These are phyloP conservation scores for Cutaneotrichosporon cutaneum DNA, from an alignment of 1,284 basidiomycete species.

Conservation along the genomic window DNA sequence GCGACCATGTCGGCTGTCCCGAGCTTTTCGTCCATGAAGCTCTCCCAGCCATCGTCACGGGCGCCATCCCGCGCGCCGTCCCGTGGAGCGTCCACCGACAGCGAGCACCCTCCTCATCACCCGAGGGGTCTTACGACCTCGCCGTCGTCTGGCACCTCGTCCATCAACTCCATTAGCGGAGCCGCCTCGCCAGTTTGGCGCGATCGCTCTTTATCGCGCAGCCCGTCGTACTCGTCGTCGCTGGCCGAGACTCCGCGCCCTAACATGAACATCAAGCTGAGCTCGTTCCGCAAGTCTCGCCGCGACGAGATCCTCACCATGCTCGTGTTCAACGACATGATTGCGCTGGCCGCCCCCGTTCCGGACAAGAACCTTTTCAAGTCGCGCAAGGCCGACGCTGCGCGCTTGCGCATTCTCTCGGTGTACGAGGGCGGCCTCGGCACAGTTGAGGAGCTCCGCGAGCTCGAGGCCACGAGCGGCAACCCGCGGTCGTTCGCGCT, in stretches of 20 bases:
- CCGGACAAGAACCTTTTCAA: slow-evolving; percentile 33
- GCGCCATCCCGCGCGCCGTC: background rate
- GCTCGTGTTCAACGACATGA: slow-evolving; percentile 69
- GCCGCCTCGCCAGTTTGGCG: slow-evolving; percentile 5
- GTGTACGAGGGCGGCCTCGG: slow-evolving; percentile 42
- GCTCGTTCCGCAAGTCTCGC: slow-evolving; percentile 17
- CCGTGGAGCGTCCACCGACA: slow-evolving; percentile 5
- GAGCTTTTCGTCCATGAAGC: slow-evolving; percentile 5
- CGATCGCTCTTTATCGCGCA: slow-evolving; percentile 12
- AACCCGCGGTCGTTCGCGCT: slow-evolving; percentile 12
- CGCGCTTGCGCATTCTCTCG: slow-evolving; percentile 32
- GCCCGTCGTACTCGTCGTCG: slow-evolving; percentile 24
- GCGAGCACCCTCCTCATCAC: background rate
- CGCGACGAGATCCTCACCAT: slow-evolving; percentile 55
- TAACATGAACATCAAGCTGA: slow-evolving; percentile 17
- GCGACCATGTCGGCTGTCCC: slow-evolving; percentile 24
- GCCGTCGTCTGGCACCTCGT: slow-evolving; percentile 18
- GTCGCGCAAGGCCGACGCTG: slow-evolving; percentile 25
- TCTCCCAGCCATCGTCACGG: background rate
- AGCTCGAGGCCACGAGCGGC: slow-evolving; percentile 25
- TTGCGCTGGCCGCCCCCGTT: slow-evolving; percentile 58
- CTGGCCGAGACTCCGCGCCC: slow-evolving; percentile 19
- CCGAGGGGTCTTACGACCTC: slow-evolving; percentile 20
- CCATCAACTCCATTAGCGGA: slow-evolving; percentile 7
- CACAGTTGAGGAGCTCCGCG: slow-evolving; percentile 40